Percentiles rank a stretch among this genome's conserved stretches.
Conservation (phyloP, 164 flowering plant genomes). For the Vitis rotundifolia region DNA sequence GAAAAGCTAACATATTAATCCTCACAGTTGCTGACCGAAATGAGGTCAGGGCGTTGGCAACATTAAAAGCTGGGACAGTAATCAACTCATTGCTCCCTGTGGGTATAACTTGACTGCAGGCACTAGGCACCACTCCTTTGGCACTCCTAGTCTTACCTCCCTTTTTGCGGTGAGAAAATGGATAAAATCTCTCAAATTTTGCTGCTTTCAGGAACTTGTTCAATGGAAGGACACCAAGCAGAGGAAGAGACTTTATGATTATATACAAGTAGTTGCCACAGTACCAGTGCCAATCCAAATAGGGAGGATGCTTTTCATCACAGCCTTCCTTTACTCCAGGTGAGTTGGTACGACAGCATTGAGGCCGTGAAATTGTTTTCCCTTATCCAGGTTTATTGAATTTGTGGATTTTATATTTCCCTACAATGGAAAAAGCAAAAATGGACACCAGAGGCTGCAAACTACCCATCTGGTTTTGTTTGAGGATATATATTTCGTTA, state of each 20-base stretch:
- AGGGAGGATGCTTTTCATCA: neutral
- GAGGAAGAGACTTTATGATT: neutral
- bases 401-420: neutral
- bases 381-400: neutral
- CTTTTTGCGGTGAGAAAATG: no score
- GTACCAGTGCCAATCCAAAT: neutral
- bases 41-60: no score
- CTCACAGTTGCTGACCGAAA: no score
- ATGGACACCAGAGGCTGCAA: constrained; percentile 10
- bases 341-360: neutral
- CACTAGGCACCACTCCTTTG: no score
- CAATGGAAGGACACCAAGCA: no score
- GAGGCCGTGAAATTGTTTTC: neutral
- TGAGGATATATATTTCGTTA: constrained; percentile 22
- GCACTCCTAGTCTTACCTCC: no score
- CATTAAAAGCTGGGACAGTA: no score
- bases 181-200: no score
- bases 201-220: no score
- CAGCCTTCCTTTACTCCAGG: neutral
- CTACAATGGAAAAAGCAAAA: neutral
- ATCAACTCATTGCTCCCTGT: no score
- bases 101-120: no score
- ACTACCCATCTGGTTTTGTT: constrained; percentile 2
- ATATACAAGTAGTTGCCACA: neutral
- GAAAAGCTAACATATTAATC: no score